phyloP scores from a whole-genome alignment of 352 stramenopile genomes.

The Phytopythium boreale region DNA sequence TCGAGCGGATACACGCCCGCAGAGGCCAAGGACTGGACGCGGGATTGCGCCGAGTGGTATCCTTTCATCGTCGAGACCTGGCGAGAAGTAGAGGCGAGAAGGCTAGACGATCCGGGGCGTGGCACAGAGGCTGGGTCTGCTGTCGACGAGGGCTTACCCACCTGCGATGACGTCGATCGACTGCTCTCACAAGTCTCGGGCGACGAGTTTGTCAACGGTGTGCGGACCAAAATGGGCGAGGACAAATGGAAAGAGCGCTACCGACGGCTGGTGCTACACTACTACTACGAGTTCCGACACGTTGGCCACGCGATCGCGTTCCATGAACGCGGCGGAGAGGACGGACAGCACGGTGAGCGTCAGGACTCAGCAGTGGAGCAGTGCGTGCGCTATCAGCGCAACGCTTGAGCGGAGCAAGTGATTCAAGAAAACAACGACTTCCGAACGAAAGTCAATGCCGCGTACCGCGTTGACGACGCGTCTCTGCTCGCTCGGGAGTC shows the following conservation, averaged over 20 bases:
- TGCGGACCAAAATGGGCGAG: slow-evolving; percentile 27
- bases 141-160: background rate
- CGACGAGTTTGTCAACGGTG: slow-evolving; percentile 41
- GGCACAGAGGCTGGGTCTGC: background rate
- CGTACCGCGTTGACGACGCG: slow-evolving; percentile 25
- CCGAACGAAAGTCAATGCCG: slow-evolving; percentile 22
- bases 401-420: slow-evolving; percentile 26
- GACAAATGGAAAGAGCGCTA: slow-evolving; percentile 48
- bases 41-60: slow-evolving; percentile 45
- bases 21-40: slow-evolving; percentile 52
- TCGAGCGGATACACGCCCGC: slow-evolving; percentile 45
- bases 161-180: background rate
- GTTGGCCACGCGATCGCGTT: slow-evolving; percentile 44
- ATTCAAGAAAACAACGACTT: slow-evolving; percentile 37
- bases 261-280: slow-evolving; percentile 48
- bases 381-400: slow-evolving; percentile 13
- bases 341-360: slow-evolving; percentile 7
- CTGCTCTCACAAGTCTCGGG: slow-evolving; percentile 13
- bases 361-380: slow-evolving; percentile 5
- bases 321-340: slow-evolving; percentile 15
- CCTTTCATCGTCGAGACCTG: slow-evolving; percentile 48
- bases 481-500: slow-evolving; percentile 7
- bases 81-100: slow-evolving; percentile 17
- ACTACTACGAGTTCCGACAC: slow-evolving; percentile 77
- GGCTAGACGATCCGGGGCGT: background rate